Base-by-base conservation (phyloP, 2,329 filamentous ascomycete genomes). In the Verticillium isaacii region DNA sequence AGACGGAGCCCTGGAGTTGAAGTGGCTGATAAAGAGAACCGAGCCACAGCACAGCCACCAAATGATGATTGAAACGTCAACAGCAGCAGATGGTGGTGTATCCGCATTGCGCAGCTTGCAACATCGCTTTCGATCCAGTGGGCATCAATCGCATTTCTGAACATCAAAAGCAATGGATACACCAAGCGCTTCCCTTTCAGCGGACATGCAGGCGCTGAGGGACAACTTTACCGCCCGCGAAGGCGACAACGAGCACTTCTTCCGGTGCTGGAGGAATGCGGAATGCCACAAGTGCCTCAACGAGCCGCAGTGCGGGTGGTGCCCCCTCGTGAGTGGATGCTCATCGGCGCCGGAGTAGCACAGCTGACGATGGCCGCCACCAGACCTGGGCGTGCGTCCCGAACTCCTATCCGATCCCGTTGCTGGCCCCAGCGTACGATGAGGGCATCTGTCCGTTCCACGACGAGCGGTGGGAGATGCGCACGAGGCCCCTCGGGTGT, bases 351-450 rank as follows among this genome's bases (percentile, higher is more conserved):
- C 19, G 7, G 23, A 58, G 37, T 52, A 17, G 29, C 60, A 29
- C 17, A 58, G 56, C 63, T 65, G 32, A 57, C 36, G 36, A 57
- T 63, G 34, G 34, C 9, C 19, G 45, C 11, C 14, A 45, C 45
- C 61, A 84, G 82, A 81, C 82, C 5, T 81, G 78, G 70, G 78
- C 80, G 0, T 86, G 84, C 68, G 78, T 85, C 1, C 83, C 84
- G 25, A 85, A 85, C 63, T 71, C 74, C 17, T 70, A 79, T 61
- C 60, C 64, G 0, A 68, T 84, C 11, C 80, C 77, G 1, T 68
- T 82, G 34, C 72, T 86, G 17, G 82, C 82, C 2, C 84, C 83
- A 2, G 77, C 80, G 2, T 80, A 76, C 67, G 74, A 84, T 61
- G 72, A 78, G 50, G 70, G 80, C 58, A 74, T 85, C 11, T 86